Evolutionary conservation across 2,329 filamentous ascomycete species (phyloP).

Genomic region (Dissoconium aciculare): DNA sequence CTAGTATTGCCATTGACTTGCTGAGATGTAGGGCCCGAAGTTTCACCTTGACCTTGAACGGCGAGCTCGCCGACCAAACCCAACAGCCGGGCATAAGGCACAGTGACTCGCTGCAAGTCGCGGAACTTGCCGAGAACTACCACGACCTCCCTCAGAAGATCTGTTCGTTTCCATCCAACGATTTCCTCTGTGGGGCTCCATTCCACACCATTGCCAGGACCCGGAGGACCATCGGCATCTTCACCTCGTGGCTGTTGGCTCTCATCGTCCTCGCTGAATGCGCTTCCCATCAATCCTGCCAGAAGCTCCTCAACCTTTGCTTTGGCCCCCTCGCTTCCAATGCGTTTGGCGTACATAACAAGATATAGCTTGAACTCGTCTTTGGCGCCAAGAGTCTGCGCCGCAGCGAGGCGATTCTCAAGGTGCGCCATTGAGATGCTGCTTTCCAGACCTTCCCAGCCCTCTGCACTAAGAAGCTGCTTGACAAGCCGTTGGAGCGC

Average conservation of each 20-base stretch:
- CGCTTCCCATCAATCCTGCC: conserved; percentile 61
- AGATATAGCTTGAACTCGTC: conserved; percentile 91
- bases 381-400: conserved; percentile 65
- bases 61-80: conserved; percentile 41
- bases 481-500: conserved; percentile 87
- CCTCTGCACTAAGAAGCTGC: conserved; percentile 69
- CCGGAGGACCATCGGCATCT: conserved; percentile 25
- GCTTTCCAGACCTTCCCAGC: conserved; percentile 83
- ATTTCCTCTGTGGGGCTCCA: conserved; percentile 51
- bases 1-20: no score
- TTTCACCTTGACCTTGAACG: no score
- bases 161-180: conserved; percentile 80
- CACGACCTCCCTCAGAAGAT: conserved; percentile 78
- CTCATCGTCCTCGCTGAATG: conserved; percentile 47
- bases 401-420: conserved; percentile 85
- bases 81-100: conserved; percentile 79
- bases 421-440: conserved; percentile 85
- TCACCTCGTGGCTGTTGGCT: conserved; percentile 35
- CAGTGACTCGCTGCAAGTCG: conserved; percentile 84
- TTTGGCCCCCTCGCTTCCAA: conserved; percentile 76
- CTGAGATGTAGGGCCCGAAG: no score
- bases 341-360: conserved; percentile 94
- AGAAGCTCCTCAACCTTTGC: conserved; percentile 88
- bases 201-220: conserved; percentile 44
- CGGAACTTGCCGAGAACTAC: conserved; percentile 95